Base-by-base conservation (phyloP, 75 land plant species). In the Larix kaempferi region DNA sequence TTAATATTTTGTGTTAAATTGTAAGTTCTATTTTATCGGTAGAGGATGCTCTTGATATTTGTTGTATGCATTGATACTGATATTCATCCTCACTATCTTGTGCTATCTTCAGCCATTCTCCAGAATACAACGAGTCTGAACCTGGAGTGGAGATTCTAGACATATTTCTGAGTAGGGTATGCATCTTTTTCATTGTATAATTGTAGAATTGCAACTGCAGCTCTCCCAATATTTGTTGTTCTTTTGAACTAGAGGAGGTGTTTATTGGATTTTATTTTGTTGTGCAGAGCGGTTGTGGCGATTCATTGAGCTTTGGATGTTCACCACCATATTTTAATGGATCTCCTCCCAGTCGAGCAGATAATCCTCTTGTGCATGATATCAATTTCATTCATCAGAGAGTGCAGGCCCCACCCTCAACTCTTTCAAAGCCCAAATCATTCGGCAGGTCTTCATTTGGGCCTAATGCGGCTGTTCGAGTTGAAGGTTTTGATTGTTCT, bases 281-380 rank as follows among this genome's bases (percentile, higher is more conserved):
- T 19, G 5, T 74, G 71, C 89, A 87, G 89, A 78, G 76, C 57
- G 67, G 80, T 22, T 81, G 63, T 57, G 64, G 81, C 15, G 89
- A 85, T 57, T 49, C 86, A 59, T 76, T 82, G 15, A 74, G 25
- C 58, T 84, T 85, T 76, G 80, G 81, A 7, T 81, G 89, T 63
- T 87, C 89, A 15, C 89, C 89, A 23, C 89, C 89, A 19, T 87
- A 85, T 37, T 87, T 87, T 65, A 72, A 77, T 78, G 89, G 89
- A 15, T 87, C 89, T 52, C 89, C 89, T 7, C 89, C 89, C 6
- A 81, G 78, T 26, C 88, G 89, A 7, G 67, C 89, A n/a, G 89
- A 84, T 39, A 87, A 87, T 58, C 89, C 89, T 35, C 78, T 87
- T 27, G 82, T 87, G 44, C 88, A 87, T 57, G 89, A 87, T 78